Conservation (phyloP, 768 basidiomycete species). For the Phanerochaete carnosa region DNA sequence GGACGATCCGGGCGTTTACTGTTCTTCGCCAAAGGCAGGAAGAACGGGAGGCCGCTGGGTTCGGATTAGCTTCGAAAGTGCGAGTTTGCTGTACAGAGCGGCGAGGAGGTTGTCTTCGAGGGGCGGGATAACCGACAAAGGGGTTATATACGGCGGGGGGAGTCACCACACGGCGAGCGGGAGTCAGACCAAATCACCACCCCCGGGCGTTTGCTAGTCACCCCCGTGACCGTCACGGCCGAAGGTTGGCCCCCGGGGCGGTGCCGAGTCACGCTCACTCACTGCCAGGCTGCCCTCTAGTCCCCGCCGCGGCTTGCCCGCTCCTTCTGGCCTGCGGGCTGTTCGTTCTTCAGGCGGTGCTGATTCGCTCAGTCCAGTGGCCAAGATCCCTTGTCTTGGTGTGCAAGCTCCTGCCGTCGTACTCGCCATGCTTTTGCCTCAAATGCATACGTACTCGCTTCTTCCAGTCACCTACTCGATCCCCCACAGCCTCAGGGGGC, state of each 20-base stretch:
- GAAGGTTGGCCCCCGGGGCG: conserved; percentile 5
- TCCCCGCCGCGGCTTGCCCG: not conserved
- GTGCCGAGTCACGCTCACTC: conserved; percentile 4
- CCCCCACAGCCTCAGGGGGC: no score
- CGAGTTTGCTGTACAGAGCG: conserved; percentile 6
- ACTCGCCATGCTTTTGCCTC: not conserved
- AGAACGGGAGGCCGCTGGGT: conserved; percentile 3
- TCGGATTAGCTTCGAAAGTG: not conserved
- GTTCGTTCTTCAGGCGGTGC: not conserved
- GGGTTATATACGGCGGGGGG: conserved; percentile 15
- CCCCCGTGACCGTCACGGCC: conserved; percentile 2
- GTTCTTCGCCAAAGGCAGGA: conserved; percentile 16
- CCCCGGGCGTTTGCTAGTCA: not conserved
- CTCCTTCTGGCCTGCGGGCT: not conserved
- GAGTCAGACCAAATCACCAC: conserved; percentile 13
- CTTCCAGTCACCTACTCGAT: not conserved
- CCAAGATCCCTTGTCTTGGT: no score
- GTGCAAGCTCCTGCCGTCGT: not conserved
- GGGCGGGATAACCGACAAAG: not conserved
- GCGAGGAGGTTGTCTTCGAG: conserved; percentile 4
- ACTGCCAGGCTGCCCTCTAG: not conserved
- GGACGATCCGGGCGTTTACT: conserved; percentile 24
- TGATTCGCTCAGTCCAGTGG: not conserved
- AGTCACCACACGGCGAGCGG: conserved; percentile 12
- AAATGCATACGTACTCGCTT: no score